Evolutionary conservation across 1,139 yeast species (phyloP).

Genomic region (Zygosaccharomyces pseudobailii): DNA sequence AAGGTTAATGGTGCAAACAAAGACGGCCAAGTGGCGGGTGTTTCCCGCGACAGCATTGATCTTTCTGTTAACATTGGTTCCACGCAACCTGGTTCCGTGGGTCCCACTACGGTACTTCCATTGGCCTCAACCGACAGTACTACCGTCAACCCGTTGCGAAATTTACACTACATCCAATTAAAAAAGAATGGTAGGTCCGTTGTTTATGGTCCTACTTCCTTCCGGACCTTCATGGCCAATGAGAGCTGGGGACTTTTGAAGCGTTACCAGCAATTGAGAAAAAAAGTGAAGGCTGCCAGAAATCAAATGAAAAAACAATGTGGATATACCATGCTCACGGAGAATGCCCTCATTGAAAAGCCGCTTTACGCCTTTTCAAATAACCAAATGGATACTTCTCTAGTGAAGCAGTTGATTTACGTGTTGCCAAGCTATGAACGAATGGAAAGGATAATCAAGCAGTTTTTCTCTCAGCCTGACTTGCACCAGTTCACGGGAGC

Average conservation of each 20-base stretch:
- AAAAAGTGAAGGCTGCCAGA: conserved; percentile 18
- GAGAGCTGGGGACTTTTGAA: conserved; percentile 9
- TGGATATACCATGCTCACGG: conserved; percentile 11
- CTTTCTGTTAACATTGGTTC: no score
- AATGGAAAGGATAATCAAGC: neutral
- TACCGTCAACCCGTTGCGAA: conserved; percentile 8
- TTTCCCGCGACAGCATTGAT: no score
- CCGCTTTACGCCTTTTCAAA: conserved; percentile 7
- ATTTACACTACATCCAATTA: conserved; percentile 11
- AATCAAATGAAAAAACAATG: conserved; percentile 19
- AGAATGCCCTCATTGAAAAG: conserved; percentile 11
- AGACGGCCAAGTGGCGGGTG: neutral
- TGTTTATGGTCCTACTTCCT: conserved; percentile 24
- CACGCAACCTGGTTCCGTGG: neutral
- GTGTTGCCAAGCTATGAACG: conserved; percentile 10
- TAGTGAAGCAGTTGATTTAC: conserved; percentile 4
- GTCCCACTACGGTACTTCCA: neutral
- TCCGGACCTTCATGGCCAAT: conserved; percentile 17
- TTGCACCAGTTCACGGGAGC: conserved; percentile 6
- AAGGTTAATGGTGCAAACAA: neutral
- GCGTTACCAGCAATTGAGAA: conserved; percentile 11
- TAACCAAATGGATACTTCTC: neutral
- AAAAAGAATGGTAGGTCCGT: conserved; percentile 12
- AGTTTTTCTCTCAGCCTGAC: conserved; percentile 8
- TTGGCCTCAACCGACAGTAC: neutral